Percentiles rank a stretch among this genome's conserved stretches.
These are phyloP conservation scores for Leccinum broughii DNA, from an alignment of 768 basidiomycete genomes.

Conservation along the genomic window DNA sequence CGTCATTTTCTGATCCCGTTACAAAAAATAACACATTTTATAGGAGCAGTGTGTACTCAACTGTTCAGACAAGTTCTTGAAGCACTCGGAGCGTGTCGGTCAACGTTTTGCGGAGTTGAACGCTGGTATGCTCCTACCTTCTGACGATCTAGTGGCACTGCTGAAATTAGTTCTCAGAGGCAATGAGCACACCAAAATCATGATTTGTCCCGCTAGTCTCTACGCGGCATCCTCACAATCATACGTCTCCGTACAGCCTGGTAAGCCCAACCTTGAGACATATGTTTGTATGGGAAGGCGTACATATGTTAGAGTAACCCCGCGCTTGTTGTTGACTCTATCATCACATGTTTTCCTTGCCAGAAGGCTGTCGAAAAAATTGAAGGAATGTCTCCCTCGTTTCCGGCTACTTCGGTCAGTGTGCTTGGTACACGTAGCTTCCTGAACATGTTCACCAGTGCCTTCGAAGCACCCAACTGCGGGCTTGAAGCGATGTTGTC, in stretches of 20 bases:
- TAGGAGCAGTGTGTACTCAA: conserved; percentile 90
- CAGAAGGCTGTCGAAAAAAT: neutral
- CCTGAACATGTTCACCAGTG: neutral
- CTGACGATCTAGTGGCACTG: neutral
- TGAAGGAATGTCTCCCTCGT: neutral
- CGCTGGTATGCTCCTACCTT: conserved; percentile 62
- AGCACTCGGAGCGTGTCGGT: conserved; percentile 92
- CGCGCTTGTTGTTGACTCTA: conserved; percentile 9
- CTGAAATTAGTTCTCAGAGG: conserved; percentile 25
- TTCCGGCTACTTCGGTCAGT: neutral
- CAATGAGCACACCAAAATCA: conserved; percentile 32
- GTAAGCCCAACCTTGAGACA: conserved; percentile 12
- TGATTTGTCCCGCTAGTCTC: conserved; percentile 17
- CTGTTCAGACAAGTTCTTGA: conserved; percentile 97
- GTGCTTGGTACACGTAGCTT: neutral
- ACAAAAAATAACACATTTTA: conserved; percentile 10
- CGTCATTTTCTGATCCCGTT: neutral
- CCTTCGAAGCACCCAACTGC: neutral
- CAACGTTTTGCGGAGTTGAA: conserved; percentile 91
- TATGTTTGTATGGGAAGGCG: conserved; percentile 15
- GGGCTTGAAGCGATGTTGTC: neutral
- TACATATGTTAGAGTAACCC: conserved; percentile 21
- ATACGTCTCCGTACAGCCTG: conserved; percentile 9
- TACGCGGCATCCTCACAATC: neutral
- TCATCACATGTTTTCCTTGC: conserved; percentile 14